Percentiles rank a stretch among this genome's conserved stretches.
phyloP scores from a whole-genome alignment of 1,139 yeast species.

The Suzukiozyma palmioleophila region DNA sequence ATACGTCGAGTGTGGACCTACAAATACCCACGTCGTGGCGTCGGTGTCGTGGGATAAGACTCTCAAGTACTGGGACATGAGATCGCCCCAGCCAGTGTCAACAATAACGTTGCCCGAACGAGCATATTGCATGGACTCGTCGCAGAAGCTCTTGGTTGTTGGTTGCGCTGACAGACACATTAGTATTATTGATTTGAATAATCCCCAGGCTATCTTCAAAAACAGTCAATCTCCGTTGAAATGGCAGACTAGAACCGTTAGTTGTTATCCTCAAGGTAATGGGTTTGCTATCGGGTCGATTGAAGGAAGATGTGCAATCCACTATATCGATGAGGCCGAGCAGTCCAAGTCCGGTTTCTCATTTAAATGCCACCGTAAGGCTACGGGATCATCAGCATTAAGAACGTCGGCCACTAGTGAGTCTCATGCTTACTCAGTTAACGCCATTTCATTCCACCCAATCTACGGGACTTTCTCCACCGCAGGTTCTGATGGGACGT shows the following conservation, averaged over 20 bases:
- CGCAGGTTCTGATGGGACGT: constrained; percentile 92
- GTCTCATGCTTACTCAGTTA: constrained; percentile 69
- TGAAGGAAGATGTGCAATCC: constrained; percentile 97
- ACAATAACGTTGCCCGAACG: constrained; percentile 84
- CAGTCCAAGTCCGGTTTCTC: constrained; percentile 75
- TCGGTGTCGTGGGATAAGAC: constrained; percentile 98
- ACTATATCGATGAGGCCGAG: constrained; percentile 80
- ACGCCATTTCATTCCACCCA: constrained; percentile 85
- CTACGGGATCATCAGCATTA: constrained; percentile 21
- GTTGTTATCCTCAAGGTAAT: constrained; percentile 85
- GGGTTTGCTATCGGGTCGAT: constrained; percentile 92
- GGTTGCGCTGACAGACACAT: constrained; percentile 92
- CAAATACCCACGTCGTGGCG: constrained; percentile 78
- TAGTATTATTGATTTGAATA: constrained; percentile 69
- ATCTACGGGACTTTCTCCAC: constrained; percentile 86
- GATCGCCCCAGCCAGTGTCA: constrained; percentile 80
- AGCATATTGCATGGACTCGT: constrained; percentile 84
- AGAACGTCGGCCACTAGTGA: constrained; percentile 22
- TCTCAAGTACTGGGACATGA: constrained; percentile 87
- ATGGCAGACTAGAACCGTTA: constrained; percentile 80
- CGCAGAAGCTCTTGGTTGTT: constrained; percentile 77
- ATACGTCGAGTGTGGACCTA: constrained; percentile 77
- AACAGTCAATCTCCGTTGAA: constrained; percentile 76
- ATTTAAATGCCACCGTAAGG: constrained; percentile 87
- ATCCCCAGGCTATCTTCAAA: constrained; percentile 82